Percentiles rank a stretch among this genome's conserved stretches.
These are phyloP conservation scores for Monilinia laxa DNA, from an alignment of 2,329 filamentous ascomycete species.

Conservation along the genomic window DNA sequence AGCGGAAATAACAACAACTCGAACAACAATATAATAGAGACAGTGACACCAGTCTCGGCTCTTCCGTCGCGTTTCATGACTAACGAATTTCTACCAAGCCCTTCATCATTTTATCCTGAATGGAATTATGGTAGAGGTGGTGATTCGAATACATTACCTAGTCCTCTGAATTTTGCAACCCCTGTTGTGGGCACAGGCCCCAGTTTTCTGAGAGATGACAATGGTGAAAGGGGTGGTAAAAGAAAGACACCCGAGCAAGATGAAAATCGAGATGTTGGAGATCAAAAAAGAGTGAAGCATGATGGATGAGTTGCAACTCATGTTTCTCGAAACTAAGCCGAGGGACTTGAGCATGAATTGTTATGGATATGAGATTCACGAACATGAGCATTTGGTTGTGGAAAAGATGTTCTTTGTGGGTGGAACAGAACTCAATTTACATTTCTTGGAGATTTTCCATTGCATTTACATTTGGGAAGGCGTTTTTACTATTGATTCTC, in stretches of 20 bases:
- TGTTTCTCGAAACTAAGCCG: neutral
- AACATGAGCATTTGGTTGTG: conserved; percentile 17
- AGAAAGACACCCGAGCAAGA: conserved; percentile 25
- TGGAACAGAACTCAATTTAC: conserved; percentile 9
- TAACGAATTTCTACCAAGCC: conserved; percentile 83
- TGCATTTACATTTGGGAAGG: conserved; percentile 14
- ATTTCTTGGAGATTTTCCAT: neutral
- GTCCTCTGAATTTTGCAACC: conserved; percentile 89
- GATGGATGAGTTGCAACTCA: conserved; percentile 16
- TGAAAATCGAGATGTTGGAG: conserved; percentile 12
- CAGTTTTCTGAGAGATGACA: conserved; percentile 61
- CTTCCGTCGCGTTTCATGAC: conserved; percentile 88
- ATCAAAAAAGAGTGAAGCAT: conserved; percentile 22
- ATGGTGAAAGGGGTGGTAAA: conserved; percentile 31
- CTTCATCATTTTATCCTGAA: conserved; percentile 88
- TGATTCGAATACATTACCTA: conserved; percentile 85
- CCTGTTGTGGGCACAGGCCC: conserved; percentile 65
- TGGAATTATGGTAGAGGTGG: conserved; percentile 69
- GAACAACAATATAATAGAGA: conserved; percentile 55
- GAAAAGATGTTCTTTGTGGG: conserved; percentile 16
- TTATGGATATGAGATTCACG: conserved; percentile 20
- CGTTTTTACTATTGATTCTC: neutral
- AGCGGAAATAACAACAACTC: conserved; percentile 45
- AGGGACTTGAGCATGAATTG: conserved; percentile 13
- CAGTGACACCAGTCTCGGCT: conserved; percentile 79